These are phyloP conservation scores for Pulicaria dysenterica DNA, from an alignment of 129 eudicot species.

Conservation along the genomic window DNA sequence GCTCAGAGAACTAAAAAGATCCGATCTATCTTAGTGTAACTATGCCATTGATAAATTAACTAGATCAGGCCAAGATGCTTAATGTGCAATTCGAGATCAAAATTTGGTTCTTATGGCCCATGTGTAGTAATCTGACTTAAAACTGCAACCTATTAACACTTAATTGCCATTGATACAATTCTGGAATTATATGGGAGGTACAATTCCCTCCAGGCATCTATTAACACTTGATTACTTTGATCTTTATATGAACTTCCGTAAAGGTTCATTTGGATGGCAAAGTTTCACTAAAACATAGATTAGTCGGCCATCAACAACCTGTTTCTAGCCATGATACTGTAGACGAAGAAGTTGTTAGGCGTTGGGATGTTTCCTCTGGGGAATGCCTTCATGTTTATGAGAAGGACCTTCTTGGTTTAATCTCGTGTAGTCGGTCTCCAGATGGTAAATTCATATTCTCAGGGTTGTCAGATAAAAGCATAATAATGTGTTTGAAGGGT, in stretches of 20 bases:
- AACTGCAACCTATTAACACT: no score
- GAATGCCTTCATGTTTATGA: conserved; percentile 80
- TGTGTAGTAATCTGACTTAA: conserved; percentile 81
- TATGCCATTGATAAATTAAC: no score
- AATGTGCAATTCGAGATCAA: conserved; percentile 43
- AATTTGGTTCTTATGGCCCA: conserved; percentile 51
- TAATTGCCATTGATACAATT: no score
- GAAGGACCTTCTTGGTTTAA: conserved; percentile 58
- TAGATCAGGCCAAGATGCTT: no score
- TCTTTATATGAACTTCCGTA: not conserved
- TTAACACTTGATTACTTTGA: conserved; percentile 1
- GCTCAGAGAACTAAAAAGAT: no score
- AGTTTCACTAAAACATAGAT: conserved; percentile 53
- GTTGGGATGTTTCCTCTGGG: conserved; percentile 83
- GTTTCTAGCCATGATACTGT: no score
- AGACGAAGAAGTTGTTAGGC: conserved; percentile 66
- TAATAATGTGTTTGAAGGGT: conserved; percentile 74
- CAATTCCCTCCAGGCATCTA: not conserved
- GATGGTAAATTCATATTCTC: conserved; percentile 70
- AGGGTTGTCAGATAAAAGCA: conserved; percentile 81
- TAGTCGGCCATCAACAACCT: conserved; percentile 82
- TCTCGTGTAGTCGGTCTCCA: conserved; percentile 85
- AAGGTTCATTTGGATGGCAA: conserved; percentile 69
- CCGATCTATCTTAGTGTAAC: no score
- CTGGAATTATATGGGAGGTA: conserved; percentile 93